Evolutionary conservation across 768 basidiomycete species (phyloP).

Genomic region (Cubamyces sp.): DNA sequence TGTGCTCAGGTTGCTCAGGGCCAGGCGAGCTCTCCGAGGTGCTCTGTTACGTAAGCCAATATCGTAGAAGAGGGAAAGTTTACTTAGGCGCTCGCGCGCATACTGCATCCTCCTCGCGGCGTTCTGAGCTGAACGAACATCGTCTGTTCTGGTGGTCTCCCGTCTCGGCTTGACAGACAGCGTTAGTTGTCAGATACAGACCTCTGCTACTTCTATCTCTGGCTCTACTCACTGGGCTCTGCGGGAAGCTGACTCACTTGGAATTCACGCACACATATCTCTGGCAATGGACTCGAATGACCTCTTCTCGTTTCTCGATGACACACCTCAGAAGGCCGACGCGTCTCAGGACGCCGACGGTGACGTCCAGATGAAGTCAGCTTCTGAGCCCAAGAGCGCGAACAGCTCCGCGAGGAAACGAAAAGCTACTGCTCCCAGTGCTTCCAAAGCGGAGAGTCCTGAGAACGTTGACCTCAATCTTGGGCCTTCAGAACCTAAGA

Average conservation of each 20-base stretch:
- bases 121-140: too few species aligned
- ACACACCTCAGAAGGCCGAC: slow-evolving; percentile 34
- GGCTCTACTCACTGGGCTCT: not conserved
- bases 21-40: too few species aligned
- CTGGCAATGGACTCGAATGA: slow-evolving; percentile 38
- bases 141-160: too few species aligned
- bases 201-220: too few species aligned
- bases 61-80: too few species aligned
- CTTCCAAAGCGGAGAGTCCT: slow-evolving; percentile 18
- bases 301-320: slow-evolving; percentile 73
- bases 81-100: too few species aligned
- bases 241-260: not conserved
- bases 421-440: slow-evolving; percentile 37
- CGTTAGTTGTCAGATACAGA: too few species aligned
- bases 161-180: too few species aligned
- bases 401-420: slow-evolving; percentile 42
- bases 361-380: slow-evolving; percentile 37
- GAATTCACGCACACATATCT: not conserved
- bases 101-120: too few species aligned
- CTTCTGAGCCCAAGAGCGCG: slow-evolving; percentile 33
- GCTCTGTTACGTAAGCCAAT: too few species aligned
- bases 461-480: slow-evolving; percentile 36
- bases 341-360: slow-evolving; percentile 41
- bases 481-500: slow-evolving; percentile 55
- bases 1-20: too few species aligned